Base-by-base conservation (phyloP, 371 early-diverging fungal genomes). In the Capillidium rhysosporum region DNA sequence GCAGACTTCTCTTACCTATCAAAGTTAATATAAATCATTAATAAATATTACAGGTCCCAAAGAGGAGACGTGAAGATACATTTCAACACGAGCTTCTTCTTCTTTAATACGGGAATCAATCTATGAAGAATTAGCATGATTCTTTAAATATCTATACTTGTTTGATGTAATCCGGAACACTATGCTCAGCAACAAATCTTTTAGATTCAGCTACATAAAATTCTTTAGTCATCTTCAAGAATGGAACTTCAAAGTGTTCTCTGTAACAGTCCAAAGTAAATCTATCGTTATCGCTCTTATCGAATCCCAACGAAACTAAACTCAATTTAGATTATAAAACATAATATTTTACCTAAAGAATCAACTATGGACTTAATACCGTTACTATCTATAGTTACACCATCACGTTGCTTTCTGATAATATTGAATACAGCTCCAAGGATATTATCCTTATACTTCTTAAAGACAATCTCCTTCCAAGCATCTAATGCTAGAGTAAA, bases 121-220 rank as follows among this genome's bases (percentile, higher is more conserved):
- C 74, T 83, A 64, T 30, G 14, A 18, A 18, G 21, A 5, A 34
- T 46, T 16, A 30, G 10, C 16, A 12, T 21, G 1, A 41, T 47
- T 1, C 29, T 8, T 21, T 2, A 20, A 7, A 8, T n/a, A 26
- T 38, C 26, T 21, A 14, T 49, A 72, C 76, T 76, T 89, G 86
- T 59, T 85, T 83, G 88, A 95, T 86, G 65, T 95, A 95, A 45
- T 92, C 92, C 24, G 86, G 76, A 31, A 92, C 75, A 47, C 83
- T 76, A 65, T 90, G 86, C 55, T 86, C 84, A 46, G 78, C 73
- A 49, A 92, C 72, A 61, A 90, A 91, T 23, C 73, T 75, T 61
- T 87, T 84, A 40, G 82, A 79, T 63, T 89, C 92, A 53, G 77
- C 74, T 58, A 75, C 76, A 65, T 95, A 95, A 71, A 85, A 92